Percentiles rank a stretch among this genome's conserved stretches.
Evolutionary conservation across 805 yeast genomes (phyloP).

Genomic region (Pichia paraexigua): DNA sequence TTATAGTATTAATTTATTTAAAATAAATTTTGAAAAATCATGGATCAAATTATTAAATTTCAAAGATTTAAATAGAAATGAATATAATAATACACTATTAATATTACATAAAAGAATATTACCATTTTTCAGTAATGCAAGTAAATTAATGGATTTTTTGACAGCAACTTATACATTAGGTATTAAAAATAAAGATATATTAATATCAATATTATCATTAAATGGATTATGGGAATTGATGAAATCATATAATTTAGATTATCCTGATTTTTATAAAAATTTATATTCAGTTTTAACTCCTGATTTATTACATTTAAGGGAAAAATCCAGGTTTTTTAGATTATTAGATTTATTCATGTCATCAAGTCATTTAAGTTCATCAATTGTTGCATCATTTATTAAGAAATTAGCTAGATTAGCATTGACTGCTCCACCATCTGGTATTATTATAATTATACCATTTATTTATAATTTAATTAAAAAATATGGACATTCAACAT

Average conservation of each 20-base stretch:
- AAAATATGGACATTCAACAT: slow-evolving; percentile 68
- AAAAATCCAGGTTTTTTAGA: slow-evolving; percentile 82
- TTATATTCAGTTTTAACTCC: slow-evolving; percentile 75
- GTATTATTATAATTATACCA: slow-evolving; percentile 82
- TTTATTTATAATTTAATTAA: slow-evolving; percentile 82
- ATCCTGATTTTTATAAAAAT: slow-evolving; percentile 82
- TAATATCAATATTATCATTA: slow-evolving; percentile 55
- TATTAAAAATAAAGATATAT: slow-evolving; percentile 25
- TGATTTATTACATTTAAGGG: slow-evolving; percentile 63
- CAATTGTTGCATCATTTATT: slow-evolving; percentile 81
- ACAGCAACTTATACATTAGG: slow-evolving; percentile 69
- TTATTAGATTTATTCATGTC: slow-evolving; percentile 77
- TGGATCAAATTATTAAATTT: slow-evolving; percentile 50
- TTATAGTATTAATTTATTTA: slow-evolving; percentile 35
- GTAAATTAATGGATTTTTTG: slow-evolving; percentile 83
- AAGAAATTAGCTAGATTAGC: slow-evolving; percentile 72
- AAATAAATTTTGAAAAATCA: slow-evolving; percentile 58
- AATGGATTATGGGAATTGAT: slow-evolving; percentile 84
- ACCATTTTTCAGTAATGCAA: slow-evolving; percentile 74
- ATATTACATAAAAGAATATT: slow-evolving; percentile 78
- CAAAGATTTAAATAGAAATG: slow-evolving; percentile 34
- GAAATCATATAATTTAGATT: slow-evolving; percentile 75
- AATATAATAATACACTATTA: slow-evolving; percentile 60
- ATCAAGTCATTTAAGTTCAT: slow-evolving; percentile 80
- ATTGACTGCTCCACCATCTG: slow-evolving; percentile 76